These are phyloP conservation scores for Starmerella vaccinii DNA, from an alignment of 805 yeast genomes.

Conservation along the genomic window DNA sequence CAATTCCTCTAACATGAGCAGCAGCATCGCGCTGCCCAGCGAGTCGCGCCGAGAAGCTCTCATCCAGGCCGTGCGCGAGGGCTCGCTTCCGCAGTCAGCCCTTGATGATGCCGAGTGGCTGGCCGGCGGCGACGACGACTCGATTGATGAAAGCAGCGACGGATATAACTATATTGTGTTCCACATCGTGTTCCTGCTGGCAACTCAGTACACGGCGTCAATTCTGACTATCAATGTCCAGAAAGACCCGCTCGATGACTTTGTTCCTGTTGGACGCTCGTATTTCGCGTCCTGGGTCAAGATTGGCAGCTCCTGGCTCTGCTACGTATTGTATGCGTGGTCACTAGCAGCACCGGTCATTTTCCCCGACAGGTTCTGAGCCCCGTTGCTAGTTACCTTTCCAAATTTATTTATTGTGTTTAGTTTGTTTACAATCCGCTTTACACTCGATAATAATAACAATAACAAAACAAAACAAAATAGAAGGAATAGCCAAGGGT, in stretches of 20 bases:
- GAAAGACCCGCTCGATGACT: slow-evolving; percentile 72
- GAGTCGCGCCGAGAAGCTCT: slow-evolving; percentile 62
- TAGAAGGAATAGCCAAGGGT: too few species aligned
- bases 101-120: slow-evolving; percentile 61
- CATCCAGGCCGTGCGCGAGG: slow-evolving; percentile 90
- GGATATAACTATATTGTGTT: slow-evolving; percentile 40
- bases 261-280: slow-evolving; percentile 93
- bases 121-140: slow-evolving; percentile 35
- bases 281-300: slow-evolving; percentile 93
- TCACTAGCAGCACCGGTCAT: slow-evolving; percentile 80
- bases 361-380: slow-evolving; percentile 73
- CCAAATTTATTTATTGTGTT: neutral
- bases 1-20: slow-evolving; percentile 37
- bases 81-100: slow-evolving; percentile 89
- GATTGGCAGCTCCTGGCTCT: slow-evolving; percentile 83
- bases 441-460: too few species aligned
- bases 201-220: slow-evolving; percentile 95
- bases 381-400: too few species aligned
- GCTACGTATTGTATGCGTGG: slow-evolving; percentile 81
- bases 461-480: too few species aligned
- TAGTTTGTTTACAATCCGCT: neutral
- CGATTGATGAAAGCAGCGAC: slow-evolving; percentile 12
- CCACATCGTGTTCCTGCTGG: slow-evolving; percentile 84
- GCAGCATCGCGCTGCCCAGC: slow-evolving; percentile 12
- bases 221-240: slow-evolving; percentile 84